A percentile compares a stretch with the other conserved stretches of the same genome.
Conservation (phyloP, 2,329 filamentous ascomycete species). For the Sordariomycetes sp. region DNA sequence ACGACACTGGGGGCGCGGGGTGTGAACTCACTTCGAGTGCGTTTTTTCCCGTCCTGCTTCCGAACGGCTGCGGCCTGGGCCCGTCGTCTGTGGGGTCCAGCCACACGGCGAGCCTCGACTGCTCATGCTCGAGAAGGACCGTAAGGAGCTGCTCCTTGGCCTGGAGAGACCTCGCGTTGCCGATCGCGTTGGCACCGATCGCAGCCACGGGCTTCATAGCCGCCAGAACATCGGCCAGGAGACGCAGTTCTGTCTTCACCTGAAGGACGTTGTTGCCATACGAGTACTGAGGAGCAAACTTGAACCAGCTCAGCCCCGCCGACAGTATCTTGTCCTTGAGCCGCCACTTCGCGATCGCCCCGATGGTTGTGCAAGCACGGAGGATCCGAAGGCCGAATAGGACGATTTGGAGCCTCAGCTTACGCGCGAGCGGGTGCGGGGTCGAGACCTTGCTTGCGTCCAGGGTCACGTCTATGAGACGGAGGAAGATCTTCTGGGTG, state of each 20-base stretch:
- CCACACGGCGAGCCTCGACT: slow-evolving; percentile 79
- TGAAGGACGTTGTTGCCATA: slow-evolving; percentile 92
- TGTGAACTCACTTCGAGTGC: slow-evolving; percentile 14
- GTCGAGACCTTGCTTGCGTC: slow-evolving; percentile 60
- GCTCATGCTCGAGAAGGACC: slow-evolving; percentile 74
- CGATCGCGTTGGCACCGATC: slow-evolving; percentile 41
- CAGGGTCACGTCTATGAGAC: slow-evolving; percentile 70
- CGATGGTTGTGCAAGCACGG: slow-evolving; percentile 57
- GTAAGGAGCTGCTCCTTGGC: slow-evolving; percentile 77
- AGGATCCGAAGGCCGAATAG: slow-evolving; percentile 74
- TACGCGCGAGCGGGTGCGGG: slow-evolving; percentile 77
- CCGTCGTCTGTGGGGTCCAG: slow-evolving; percentile 60
- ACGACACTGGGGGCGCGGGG: not conserved
- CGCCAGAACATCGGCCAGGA: slow-evolving; percentile 64
- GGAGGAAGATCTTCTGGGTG: slow-evolving; percentile 70
- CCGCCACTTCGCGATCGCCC: slow-evolving; percentile 59
- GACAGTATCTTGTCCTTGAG: slow-evolving; percentile 85
- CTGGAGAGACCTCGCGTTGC: slow-evolving; percentile 55
- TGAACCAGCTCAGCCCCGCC: slow-evolving; percentile 84
- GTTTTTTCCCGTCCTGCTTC: slow-evolving; percentile 6
- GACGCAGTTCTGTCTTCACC: slow-evolving; percentile 79
- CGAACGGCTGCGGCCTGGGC: slow-evolving; percentile 20
- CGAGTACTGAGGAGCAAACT: slow-evolving; percentile 74
- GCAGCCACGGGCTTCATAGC: slow-evolving; percentile 54
- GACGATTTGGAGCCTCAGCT: slow-evolving; percentile 83